Evolutionary conservation across 2,329 filamentous ascomycete genomes (phyloP).

Genomic region (Hypoxylon rubiginosum): DNA sequence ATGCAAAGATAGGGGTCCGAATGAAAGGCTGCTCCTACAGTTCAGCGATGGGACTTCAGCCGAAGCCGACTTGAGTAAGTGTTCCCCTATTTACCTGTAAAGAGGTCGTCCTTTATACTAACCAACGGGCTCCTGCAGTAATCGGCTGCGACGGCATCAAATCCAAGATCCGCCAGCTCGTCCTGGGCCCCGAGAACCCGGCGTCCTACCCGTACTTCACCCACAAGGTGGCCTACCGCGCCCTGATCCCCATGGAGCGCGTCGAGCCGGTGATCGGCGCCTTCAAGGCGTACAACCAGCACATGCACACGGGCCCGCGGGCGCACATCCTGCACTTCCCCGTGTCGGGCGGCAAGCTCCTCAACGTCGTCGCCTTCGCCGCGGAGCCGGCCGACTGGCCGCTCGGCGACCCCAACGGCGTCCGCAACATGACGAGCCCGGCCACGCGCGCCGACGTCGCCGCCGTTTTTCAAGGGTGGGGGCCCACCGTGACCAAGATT

Average conservation of each 20-base stretch:
- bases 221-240: constrained; percentile 66
- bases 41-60: constrained; percentile 59
- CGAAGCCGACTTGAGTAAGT: constrained; percentile 49
- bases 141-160: constrained; percentile 64
- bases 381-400: constrained; percentile 29
- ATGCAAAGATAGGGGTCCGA: constrained; percentile 38
- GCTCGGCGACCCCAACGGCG: constrained; percentile 24
- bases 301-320: constrained; percentile 36
- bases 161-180: constrained; percentile 58
- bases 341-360: constrained; percentile 27
- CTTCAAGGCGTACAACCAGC: constrained; percentile 29
- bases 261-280: constrained; percentile 1
- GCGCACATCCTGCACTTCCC: constrained; percentile 38
- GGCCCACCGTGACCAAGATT: constrained; percentile 24
- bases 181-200: constrained; percentile 58
- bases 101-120: neutral
- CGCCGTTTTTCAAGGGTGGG: constrained; percentile 28
- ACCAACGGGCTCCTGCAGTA: constrained; percentile 46
- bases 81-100: neutral
- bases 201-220: constrained; percentile 61
- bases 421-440: constrained; percentile 18
- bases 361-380: constrained; percentile 38
- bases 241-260: constrained; percentile 59
- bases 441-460: constrained; percentile 29
- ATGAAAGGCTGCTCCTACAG: constrained; percentile 51